These are phyloP conservation scores for Lumnitzera racemosa DNA, from an alignment of 345 rosid species.

Conservation along the genomic window DNA sequence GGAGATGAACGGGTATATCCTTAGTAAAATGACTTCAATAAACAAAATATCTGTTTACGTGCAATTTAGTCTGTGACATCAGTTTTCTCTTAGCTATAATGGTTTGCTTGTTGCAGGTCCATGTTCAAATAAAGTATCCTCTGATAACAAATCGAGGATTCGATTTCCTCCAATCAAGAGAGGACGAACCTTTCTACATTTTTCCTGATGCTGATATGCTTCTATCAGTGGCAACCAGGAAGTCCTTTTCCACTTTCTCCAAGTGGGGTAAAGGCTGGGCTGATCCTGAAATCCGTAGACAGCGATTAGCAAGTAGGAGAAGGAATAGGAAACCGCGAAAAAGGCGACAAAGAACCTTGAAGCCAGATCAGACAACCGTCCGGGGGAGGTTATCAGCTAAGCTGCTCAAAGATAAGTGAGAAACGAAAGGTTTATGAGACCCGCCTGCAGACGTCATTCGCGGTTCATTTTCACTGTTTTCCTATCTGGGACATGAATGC, in stretches of 20 bases:
- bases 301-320: slow-evolving; percentile 32
- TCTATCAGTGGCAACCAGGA: slow-evolving; percentile 27
- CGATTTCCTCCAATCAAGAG: slow-evolving; percentile 30
- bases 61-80: not conserved
- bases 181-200: slow-evolving; percentile 33
- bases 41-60: not conserved
- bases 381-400: slow-evolving; percentile 47
- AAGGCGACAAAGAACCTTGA: slow-evolving; percentile 16
- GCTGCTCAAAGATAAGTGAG: slow-evolving; percentile 3
- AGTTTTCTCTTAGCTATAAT: not conserved
- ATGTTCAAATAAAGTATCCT: slow-evolving; percentile 61
- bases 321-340: slow-evolving; percentile 17
- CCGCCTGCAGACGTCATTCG: no score
- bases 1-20: slow-evolving; percentile 46
- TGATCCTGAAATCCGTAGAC: slow-evolving; percentile 70
- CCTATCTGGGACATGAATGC: no score
- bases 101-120: slow-evolving; percentile 35
- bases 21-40: not conserved
- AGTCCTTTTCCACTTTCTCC: slow-evolving; percentile 43
- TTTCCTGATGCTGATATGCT: slow-evolving; percentile 88
- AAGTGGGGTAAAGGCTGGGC: slow-evolving; percentile 95
- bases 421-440: no score
- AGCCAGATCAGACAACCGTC: slow-evolving; percentile 24
- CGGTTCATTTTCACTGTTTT: no score
- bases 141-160: slow-evolving; percentile 52